Conservation (phyloP, 140 eudicot genomes). For the Cichorium intybus region DNA sequence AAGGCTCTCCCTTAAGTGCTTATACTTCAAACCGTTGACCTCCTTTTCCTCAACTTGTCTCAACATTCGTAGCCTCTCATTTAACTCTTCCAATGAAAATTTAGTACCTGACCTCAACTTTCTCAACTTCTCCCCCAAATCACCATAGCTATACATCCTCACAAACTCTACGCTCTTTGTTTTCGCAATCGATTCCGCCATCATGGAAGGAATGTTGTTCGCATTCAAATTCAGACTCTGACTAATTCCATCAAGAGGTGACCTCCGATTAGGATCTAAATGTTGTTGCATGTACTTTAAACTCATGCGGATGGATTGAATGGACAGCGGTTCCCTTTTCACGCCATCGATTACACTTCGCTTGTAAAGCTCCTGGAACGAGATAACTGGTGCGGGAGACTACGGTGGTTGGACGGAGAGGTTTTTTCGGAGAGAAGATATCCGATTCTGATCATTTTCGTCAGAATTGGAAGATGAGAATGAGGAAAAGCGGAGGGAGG, state of each 20-base stretch:
- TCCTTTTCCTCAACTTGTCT: slow-evolving; percentile 45
- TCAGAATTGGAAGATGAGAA: slow-evolving; percentile 16
- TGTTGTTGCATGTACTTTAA: slow-evolving; percentile 11
- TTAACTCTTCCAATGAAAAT: slow-evolving; percentile 55
- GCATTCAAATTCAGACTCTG: slow-evolving; percentile 18
- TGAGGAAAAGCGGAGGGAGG: slow-evolving; percentile 10
- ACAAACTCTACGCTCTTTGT: slow-evolving; percentile 6
- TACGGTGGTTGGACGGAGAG: slow-evolving; percentile 36
- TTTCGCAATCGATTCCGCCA: slow-evolving; percentile 15
- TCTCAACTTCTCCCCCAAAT: slow-evolving; percentile 58
- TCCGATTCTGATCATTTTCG: slow-evolving; percentile 21
- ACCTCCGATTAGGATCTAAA: not conserved
- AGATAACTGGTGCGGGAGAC: slow-evolving; percentile 6
- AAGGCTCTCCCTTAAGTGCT: slow-evolving; percentile 28
- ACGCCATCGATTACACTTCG: not conserved
- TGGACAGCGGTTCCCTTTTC: not conserved
- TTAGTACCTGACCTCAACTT: slow-evolving; percentile 48
- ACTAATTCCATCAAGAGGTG: slow-evolving; percentile 6
- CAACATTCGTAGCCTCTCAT: slow-evolving; percentile 47
- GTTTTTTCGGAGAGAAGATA: slow-evolving; percentile 33
- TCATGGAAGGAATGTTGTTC: not conserved
- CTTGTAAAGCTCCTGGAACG: slow-evolving; percentile 43
- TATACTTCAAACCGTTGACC: not conserved
- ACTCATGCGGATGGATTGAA: slow-evolving; percentile 29
- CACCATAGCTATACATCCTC: slow-evolving; percentile 22